phyloP scores from a whole-genome alignment of 352 stramenopile genomes.

The Phytophthora megakarya region DNA sequence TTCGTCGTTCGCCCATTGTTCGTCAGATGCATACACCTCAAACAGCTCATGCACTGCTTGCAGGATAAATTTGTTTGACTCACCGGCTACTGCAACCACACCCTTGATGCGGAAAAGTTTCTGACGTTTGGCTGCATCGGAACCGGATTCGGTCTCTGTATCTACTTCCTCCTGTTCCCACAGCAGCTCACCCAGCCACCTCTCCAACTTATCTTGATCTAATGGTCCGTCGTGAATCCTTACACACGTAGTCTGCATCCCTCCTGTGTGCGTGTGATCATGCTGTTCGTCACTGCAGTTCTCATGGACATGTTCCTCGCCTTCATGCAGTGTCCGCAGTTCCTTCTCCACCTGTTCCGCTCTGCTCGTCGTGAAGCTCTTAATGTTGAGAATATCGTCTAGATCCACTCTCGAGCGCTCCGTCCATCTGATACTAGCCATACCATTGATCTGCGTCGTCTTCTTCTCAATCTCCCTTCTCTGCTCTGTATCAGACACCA shows the following conservation, averaged over 20 bases:
- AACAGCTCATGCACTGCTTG: slow-evolving; percentile 87
- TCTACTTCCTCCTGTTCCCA: slow-evolving; percentile 57
- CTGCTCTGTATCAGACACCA: slow-evolving; percentile 76
- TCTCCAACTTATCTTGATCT: slow-evolving; percentile 63
- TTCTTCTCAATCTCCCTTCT: slow-evolving; percentile 45
- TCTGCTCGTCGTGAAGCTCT: slow-evolving; percentile 75
- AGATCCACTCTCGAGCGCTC: slow-evolving; percentile 62
- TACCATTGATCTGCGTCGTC: slow-evolving; percentile 63
- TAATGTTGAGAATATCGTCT: slow-evolving; percentile 77
- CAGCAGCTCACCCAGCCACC: slow-evolving; percentile 69
- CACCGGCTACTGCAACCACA: slow-evolving; percentile 55
- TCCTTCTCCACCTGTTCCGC: slow-evolving; percentile 62
- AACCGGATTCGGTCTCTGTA: slow-evolving; percentile 8
- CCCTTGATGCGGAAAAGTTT: slow-evolving; percentile 83
- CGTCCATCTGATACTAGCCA: slow-evolving; percentile 73
- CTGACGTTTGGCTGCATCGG: slow-evolving; percentile 21
- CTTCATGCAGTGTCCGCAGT: slow-evolving; percentile 27
- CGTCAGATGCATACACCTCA: slow-evolving; percentile 71
- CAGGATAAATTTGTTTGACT: slow-evolving; percentile 74
- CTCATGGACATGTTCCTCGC: slow-evolving; percentile 19
- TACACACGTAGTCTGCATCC: slow-evolving; percentile 76
- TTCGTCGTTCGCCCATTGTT: slow-evolving; percentile 45
- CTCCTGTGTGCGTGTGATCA: slow-evolving; percentile 50
- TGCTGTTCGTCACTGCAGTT: slow-evolving; percentile 24
- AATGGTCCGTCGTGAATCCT: slow-evolving; percentile 47